These are phyloP conservation scores for Jimgerdemannia lactiflua DNA, from an alignment of 192 early-diverging fungal genomes.

Conservation along the genomic window DNA sequence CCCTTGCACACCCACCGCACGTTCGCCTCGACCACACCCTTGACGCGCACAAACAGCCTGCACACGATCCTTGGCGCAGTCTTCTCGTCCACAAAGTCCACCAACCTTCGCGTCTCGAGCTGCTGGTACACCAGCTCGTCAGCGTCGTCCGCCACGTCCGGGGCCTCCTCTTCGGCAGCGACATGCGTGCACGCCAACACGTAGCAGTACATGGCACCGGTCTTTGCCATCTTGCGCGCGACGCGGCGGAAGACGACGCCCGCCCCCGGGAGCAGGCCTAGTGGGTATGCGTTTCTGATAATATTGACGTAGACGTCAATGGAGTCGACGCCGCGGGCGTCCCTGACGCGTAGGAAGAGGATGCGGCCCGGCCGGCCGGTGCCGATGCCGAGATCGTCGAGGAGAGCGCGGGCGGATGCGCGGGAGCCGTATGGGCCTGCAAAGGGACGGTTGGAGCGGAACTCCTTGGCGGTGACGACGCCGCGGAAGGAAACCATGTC, in stretches of 20 bases:
- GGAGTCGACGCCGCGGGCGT: constrained; percentile 1
- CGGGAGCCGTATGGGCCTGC: too few species aligned
- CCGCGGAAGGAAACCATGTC: constrained; percentile 6
- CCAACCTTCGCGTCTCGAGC: neutral
- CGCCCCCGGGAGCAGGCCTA: constrained; percentile 13
- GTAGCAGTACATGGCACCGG: neutral
- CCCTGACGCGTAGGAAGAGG: constrained; percentile 12
- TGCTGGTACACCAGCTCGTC: neutral
- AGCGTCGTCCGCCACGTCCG: neutral
- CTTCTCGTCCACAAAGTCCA: neutral
- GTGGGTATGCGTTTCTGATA: neutral
- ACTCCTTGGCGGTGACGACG: constrained; percentile 3
- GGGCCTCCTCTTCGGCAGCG: neutral
- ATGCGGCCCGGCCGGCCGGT: constrained; percentile 11
- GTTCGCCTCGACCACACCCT: neutral
- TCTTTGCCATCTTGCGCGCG: neutral
- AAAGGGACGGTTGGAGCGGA: neutral
- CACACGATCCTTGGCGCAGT: neutral
- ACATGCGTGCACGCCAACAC: neutral
- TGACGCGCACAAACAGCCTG: neutral
- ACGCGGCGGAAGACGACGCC: constrained; percentile 6
- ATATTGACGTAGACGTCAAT: constrained; percentile 20
- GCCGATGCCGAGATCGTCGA: constrained; percentile 3
- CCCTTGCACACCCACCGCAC: neutral
- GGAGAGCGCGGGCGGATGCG: neutral